These are phyloP conservation scores for Termitomyces sp. DNA, from an alignment of 768 basidiomycete species.

Conservation along the genomic window DNA sequence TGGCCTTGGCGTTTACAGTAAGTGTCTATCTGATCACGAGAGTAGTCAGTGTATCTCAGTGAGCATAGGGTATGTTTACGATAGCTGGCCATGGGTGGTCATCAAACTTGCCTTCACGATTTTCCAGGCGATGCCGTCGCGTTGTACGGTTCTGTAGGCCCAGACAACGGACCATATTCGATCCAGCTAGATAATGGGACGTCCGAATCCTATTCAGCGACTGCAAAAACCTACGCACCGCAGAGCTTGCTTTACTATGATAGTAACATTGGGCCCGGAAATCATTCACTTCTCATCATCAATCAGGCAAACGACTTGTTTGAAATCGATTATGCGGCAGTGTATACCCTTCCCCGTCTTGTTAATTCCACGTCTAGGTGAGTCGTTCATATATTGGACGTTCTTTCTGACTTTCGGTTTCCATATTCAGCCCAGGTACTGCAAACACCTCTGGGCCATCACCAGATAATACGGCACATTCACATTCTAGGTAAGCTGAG, in stretches of 20 bases:
- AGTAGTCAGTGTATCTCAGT: background rate
- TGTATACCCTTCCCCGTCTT: background rate
- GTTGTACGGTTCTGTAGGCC: slow-evolving; percentile 8
- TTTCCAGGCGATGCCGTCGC: slow-evolving; percentile 5
- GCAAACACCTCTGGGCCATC: background rate
- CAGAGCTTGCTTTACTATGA: slow-evolving; percentile 1
- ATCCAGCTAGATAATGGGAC: background rate
- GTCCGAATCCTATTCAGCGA: background rate
- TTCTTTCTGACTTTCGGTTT: background rate
- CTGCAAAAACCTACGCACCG: background rate
- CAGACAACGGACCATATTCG: slow-evolving; percentile 5
- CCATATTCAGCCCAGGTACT: background rate
- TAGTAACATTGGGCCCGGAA: background rate
- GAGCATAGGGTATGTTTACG: background rate
- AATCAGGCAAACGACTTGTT: slow-evolving; percentile 1
- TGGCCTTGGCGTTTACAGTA: background rate
- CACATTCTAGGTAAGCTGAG: background rate
- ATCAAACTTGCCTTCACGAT: background rate
- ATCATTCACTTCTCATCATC: background rate
- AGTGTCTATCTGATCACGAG: background rate
- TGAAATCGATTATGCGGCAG: background rate
- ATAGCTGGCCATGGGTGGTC: background rate
- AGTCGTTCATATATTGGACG: background rate
- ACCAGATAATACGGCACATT: background rate
- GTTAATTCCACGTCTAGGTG: background rate